Evolutionary conservation across 257 asterid genomes (phyloP).

Genomic region (Sherardia arvensis): DNA sequence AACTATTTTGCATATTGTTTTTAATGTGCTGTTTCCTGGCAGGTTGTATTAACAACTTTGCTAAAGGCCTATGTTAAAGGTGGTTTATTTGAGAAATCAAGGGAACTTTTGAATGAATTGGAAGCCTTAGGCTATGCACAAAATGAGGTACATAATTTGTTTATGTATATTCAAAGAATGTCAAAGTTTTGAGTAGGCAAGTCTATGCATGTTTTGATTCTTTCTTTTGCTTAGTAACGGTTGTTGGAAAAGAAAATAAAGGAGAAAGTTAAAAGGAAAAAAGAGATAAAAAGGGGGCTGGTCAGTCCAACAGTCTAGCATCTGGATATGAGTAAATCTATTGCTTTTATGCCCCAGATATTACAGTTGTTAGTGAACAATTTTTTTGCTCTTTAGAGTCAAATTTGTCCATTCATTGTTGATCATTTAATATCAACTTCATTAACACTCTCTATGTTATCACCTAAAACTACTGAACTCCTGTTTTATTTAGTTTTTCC

Average conservation of each 20-base stretch:
- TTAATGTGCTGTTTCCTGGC: constrained; percentile 17
- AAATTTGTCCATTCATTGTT: background rate
- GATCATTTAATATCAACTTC: background rate
- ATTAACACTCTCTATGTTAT: background rate
- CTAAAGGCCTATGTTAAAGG: constrained; percentile 81
- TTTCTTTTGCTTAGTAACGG: background rate
- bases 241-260: background rate
- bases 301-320: no score
- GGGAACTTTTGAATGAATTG: constrained; percentile 65
- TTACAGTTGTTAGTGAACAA: no score
- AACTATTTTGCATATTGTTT: background rate
- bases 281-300: background rate
- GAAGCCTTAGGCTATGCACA: constrained; percentile 71
- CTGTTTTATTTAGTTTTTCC: background rate
- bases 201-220: background rate
- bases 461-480: background rate
- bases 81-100: constrained; percentile 77
- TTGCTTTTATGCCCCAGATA: no score
- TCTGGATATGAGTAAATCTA: background rate
- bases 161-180: constrained; percentile 7
- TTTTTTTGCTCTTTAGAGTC: background rate
- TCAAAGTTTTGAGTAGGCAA: background rate
- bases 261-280: background rate
- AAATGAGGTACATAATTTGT: constrained; percentile 60
- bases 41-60: constrained; percentile 78